Conservation (phyloP, 768 basidiomycete genomes). For the Amanita phalloides region DNA sequence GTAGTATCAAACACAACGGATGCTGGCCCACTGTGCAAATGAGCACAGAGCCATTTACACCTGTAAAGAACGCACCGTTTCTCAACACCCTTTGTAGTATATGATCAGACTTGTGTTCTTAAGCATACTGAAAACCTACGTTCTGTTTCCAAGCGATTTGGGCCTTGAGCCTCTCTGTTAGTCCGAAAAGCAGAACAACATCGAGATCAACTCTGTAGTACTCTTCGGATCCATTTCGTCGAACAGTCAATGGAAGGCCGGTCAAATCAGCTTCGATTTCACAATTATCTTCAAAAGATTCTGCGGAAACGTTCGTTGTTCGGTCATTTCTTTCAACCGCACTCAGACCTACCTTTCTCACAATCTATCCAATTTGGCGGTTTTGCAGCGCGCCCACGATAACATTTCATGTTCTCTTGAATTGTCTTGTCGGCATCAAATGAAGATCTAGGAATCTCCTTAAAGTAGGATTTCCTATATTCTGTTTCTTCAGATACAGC, state of each 20-base stretch:
- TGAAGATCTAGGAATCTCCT: not conserved
- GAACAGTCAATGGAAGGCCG: not conserved
- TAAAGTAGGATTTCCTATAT: constrained; percentile 8
- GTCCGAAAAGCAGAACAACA: constrained; percentile 30
- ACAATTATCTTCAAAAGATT: constrained; percentile 23
- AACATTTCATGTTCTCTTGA: constrained; percentile 7
- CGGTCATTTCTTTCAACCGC: not conserved
- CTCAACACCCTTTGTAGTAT: constrained; percentile 10
- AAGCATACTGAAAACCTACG: constrained; percentile 10
- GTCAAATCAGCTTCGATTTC: constrained; percentile 13
- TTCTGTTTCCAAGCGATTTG: constrained; percentile 33
- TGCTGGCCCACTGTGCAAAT: not conserved
- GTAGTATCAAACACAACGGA: not conserved
- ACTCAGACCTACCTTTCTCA: constrained; percentile 9
- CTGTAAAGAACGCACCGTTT: constrained; percentile 7
- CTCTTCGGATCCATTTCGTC: not conserved
- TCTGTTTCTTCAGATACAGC: constrained; percentile 13
- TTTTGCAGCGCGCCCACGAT: constrained; percentile 9
- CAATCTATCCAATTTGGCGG: constrained; percentile 13
- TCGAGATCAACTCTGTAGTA: constrained; percentile 21
- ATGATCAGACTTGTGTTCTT: not conserved
- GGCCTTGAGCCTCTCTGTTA: constrained; percentile 31
- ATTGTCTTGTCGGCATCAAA: not conserved
- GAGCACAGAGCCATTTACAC: not conserved
- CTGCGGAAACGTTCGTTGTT: constrained; percentile 8